Percentiles rank a stretch among this genome's conserved stretches.
Conservation (phyloP, 139 green algal species). For the Chlamydomonas eustigma region DNA sequence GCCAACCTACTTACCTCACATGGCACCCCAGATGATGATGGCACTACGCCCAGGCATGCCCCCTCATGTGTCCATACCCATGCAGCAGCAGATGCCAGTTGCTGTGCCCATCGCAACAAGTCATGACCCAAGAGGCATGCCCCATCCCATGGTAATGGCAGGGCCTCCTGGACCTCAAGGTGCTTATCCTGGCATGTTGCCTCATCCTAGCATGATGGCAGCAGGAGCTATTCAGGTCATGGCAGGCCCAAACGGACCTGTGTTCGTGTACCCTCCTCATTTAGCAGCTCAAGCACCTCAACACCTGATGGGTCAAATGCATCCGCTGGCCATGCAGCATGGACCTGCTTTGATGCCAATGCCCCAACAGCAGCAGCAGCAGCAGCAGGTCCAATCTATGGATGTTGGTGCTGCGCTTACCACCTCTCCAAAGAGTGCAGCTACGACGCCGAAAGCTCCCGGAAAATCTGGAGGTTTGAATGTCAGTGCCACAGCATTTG, state of each 20-base stretch:
- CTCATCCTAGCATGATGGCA: not conserved
- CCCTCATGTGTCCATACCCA: too few relatives aligned
- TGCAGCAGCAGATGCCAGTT: not conserved
- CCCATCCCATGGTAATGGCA: not conserved
- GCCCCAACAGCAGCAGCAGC: slow-evolving; percentile 16
- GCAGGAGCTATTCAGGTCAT: not conserved
- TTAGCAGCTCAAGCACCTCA: not conserved
- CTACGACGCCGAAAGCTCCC: not conserved
- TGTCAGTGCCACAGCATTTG: slow-evolving; percentile 13
- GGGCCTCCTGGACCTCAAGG: not conserved
- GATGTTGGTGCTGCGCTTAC: too few relatives aligned
- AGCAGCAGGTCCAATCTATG: not conserved
- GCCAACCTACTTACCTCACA: not conserved
- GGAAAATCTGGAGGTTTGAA: slow-evolving; percentile 1
- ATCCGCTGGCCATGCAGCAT: not conserved
- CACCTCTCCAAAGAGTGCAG: not conserved
- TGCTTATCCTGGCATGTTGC: not conserved
- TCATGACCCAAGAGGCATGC: not conserved
- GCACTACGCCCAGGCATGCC: not conserved
- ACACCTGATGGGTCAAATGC: slow-evolving; percentile 11
- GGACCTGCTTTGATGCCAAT: not conserved
- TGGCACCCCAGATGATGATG: not conserved
- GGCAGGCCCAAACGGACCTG: slow-evolving; percentile 16
- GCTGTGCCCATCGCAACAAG: not conserved
- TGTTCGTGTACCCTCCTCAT: slow-evolving; percentile 4